These are phyloP conservation scores for Lippia alba DNA, from an alignment of 305 asterid species.

Conservation along the genomic window DNA sequence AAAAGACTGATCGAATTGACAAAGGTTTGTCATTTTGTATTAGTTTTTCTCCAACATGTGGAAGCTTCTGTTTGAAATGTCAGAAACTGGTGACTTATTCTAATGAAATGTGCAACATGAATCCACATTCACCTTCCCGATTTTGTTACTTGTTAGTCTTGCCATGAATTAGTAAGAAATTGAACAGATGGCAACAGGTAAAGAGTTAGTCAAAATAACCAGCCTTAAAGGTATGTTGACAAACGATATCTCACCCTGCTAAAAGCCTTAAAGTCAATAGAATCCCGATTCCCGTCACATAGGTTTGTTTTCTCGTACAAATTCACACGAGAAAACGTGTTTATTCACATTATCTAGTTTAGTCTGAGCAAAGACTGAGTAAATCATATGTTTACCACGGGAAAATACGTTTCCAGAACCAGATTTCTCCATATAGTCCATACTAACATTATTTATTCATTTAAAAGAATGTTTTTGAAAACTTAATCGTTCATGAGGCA, in stretches of 20 bases:
- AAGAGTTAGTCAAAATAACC: conserved; percentile 4
- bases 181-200: no score
- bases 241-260: background rate
- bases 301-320: background rate
- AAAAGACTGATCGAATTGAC: conserved; percentile 27
- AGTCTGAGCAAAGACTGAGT: no score
- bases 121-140: no score
- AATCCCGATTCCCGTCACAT: background rate
- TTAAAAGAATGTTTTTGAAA: no score
- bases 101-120: background rate
- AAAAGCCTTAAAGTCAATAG: background rate
- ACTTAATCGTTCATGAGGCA: no score
- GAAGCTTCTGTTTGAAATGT: conserved; percentile 56
- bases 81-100: conserved; percentile 23
- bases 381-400: no score
- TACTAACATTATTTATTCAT: no score
- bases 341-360: no score
- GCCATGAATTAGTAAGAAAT: conserved; percentile 6
- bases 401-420: no score
- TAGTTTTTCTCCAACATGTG: conserved; percentile 10
- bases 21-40: background rate
- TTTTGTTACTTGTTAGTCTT: conserved; percentile 18
- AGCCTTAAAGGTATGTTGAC: background rate
- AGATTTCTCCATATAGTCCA: no score
- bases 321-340: background rate